Evolutionary conservation across 2,329 filamentous ascomycete species (phyloP), one percentile per base, ranked within the genome.

Genomic region (Fusarium sp.): DNA sequence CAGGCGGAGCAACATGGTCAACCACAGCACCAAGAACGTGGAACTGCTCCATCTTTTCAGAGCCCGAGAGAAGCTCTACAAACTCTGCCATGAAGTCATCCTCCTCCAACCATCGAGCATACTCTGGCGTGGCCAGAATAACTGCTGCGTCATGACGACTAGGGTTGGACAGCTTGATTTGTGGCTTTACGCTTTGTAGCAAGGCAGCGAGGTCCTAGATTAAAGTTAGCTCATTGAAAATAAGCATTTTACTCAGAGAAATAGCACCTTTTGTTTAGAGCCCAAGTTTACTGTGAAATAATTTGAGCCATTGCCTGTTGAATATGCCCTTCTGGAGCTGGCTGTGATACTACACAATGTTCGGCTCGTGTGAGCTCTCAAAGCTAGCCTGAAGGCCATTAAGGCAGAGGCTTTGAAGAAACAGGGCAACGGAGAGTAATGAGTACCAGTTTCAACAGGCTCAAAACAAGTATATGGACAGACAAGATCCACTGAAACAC

Each of bases 1-100:
- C 69, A 7, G 79, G 75, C 10, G 85, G 84, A 25, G 85, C 81
- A 35, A 92, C 80, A 10, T 87, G 85, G 77, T 92, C 90, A 32
- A 91, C 87, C 6, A 90, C 87, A 14, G 87, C 91, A 27, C 84
- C 83, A 16, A 92, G 72, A 9, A 91, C 81, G 70, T 87, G 83
- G 37, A 90, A 81, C 27, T 83, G 76, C 6, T 69, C 65, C 57
- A 84, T 79, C 41, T 85, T 83, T 14, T 73, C 74, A 27, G 80
- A 77, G 50, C 88, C 87, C 18, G 86, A 83, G 27, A 90, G 81
- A 79, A 87, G 84, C 11, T 82, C 78, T 13, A 86, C 84, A 59
- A 90, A 83, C 7, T 83, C 77, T 16, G 60, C 54, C 78, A 88
- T 84, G 68, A 88, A 86, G 0, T 56, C 73, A 30, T 81, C 76